Evolutionary conservation across 805 yeast genomes (phyloP), one percentile per base, ranked within the genome.

Genomic region (Starmerella floris): DNA sequence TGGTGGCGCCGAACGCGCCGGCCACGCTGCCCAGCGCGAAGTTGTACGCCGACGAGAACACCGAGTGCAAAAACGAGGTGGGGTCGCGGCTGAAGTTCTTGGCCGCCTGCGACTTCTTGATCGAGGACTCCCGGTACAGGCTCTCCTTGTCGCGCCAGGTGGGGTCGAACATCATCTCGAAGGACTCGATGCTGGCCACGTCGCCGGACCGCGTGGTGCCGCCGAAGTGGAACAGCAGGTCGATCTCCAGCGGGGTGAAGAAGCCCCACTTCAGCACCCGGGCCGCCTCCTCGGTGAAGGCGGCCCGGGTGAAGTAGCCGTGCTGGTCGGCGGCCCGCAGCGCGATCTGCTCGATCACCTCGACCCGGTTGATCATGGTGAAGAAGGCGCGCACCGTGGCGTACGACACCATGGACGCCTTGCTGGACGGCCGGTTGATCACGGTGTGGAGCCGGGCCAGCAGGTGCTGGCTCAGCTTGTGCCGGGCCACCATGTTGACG

Each of bases 1-100:
- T 83, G 5, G 95, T 83, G n/a, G 98, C 96, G 49, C 98, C 98
- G 62, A 88, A 77, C 54, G 95, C 91, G 45, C 98, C 98, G 26
- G 98, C 97, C 39, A 87, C 71, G 3, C 96, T 84, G 16, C 98
- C 98, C 45, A 88, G 67, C 25, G 81, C 65, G 62, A 88, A 88
- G 45, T 93, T 84, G 63, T 87, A 83, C 43, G 79, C 70, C 8
- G 94, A 83, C 57, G 83, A 93, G 49, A 88, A 83, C 39, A 88
- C 77, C 52, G 64, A 64, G 35, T 56, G 81, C 73, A 68, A 50
- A 49, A 71, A 71, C 19, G 67, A 59, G 20, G 51, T 48, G 20
- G 67, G 67, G 32, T 55, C 61, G 20, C 43, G 23, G 23, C 58
- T 53, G 22, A 65, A 65, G 47, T 63, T 62, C 50, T 62, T 64